Conservation (phyloP, 352 stramenopile species). For the Globisporangium radiosum region DNA sequence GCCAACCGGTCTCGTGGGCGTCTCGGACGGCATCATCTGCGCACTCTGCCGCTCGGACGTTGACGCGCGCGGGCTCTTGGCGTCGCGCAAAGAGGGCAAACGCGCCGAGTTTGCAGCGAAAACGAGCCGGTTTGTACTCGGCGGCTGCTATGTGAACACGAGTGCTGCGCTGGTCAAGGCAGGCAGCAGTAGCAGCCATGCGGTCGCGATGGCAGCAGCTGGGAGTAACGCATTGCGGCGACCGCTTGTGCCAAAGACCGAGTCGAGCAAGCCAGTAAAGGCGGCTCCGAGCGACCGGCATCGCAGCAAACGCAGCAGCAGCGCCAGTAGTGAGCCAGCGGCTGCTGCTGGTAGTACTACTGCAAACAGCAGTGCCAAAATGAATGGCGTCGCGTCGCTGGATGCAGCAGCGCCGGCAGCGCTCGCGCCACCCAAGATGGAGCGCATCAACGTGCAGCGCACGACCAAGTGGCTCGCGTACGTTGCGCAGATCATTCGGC, state of each 20-base stretch:
- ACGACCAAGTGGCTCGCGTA: constrained; percentile 67
- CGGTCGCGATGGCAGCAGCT: background rate
- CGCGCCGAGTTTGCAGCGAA: constrained; percentile 48
- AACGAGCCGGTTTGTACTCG: constrained; percentile 52
- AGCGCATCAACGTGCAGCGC: constrained; percentile 71
- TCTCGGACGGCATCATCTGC: constrained; percentile 52
- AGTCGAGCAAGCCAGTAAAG: constrained; percentile 1
- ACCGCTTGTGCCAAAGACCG: constrained; percentile 2
- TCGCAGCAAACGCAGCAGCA: constrained; percentile 5
- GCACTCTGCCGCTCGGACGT: constrained; percentile 43
- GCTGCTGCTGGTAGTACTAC: background rate
- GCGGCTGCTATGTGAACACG: constrained; percentile 53
- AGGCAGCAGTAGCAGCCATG: constrained; percentile 1
- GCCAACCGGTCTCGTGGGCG: constrained; percentile 40
- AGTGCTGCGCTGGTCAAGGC: background rate
- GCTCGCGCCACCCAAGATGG: constrained; percentile 62
- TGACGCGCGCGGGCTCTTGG: constrained; percentile 45
- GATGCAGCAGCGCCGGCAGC: constrained; percentile 15
- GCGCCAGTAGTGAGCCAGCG: background rate
- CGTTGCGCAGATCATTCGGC: constrained; percentile 59
- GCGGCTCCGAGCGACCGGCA: constrained; percentile 2
- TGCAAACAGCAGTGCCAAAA: background rate
- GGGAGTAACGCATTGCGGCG: background rate
- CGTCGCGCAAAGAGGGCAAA: constrained; percentile 43
- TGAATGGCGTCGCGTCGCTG: background rate